phyloP scores from a whole-genome alignment of 306 rosid species.

The Ormosia emarginata region DNA sequence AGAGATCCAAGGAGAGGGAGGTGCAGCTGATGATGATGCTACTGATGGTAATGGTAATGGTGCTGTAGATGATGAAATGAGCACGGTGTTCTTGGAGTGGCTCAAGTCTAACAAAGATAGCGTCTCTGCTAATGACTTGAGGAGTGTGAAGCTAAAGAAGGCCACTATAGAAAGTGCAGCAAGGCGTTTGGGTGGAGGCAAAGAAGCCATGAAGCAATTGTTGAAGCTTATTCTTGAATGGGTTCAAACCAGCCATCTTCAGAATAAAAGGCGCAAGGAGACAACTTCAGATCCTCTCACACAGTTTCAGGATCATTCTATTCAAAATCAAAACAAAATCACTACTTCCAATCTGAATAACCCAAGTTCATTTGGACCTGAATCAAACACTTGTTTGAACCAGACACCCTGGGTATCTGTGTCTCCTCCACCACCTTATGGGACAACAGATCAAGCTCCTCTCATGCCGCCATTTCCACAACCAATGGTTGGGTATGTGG shows the following conservation, averaged over 20 bases:
- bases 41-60: slow-evolving; percentile 12
- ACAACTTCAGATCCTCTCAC: neutral
- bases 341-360: slow-evolving; percentile 17
- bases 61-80: slow-evolving; percentile 56
- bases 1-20: slow-evolving; percentile 18
- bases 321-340: slow-evolving; percentile 42
- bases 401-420: slow-evolving; percentile 46
- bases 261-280: slow-evolving; percentile 46
- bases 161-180: slow-evolving; percentile 84
- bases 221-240: slow-evolving; percentile 88
- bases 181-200: slow-evolving; percentile 81
- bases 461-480: slow-evolving; percentile 28
- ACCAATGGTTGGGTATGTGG: slow-evolving; percentile 47
- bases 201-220: slow-evolving; percentile 87
- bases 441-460: slow-evolving; percentile 32
- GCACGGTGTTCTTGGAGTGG: slow-evolving; percentile 89
- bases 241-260: slow-evolving; percentile 92
- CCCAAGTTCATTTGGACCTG: slow-evolving; percentile 19
- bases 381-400: slow-evolving; percentile 30
- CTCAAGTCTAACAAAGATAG: slow-evolving; percentile 67
- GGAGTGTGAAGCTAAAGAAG: slow-evolving; percentile 78
- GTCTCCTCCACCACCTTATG: slow-evolving; percentile 19
- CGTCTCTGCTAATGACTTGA: slow-evolving; percentile 83
- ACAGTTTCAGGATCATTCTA: slow-evolving; percentile 31
- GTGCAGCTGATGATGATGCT: slow-evolving; percentile 19